Evolutionary conservation across 768 basidiomycete genomes (phyloP).

Genomic region (Leccinum disarticulatum): DNA sequence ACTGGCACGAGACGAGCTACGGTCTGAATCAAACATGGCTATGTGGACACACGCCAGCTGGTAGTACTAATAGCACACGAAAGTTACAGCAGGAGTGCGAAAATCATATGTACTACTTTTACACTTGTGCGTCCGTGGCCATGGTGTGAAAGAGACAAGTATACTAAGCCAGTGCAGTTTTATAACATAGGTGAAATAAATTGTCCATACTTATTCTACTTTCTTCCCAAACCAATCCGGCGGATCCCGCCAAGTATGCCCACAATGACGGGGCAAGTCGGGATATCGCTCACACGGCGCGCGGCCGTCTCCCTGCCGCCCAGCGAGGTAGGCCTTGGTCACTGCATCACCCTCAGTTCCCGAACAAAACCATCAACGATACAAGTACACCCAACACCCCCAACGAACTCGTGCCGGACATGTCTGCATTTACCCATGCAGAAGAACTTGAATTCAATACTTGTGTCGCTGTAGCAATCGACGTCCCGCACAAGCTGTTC

Average conservation of each 20-base stretch:
- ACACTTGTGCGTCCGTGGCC: neutral
- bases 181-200: neutral
- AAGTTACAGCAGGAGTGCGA: neutral
- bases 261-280: neutral
- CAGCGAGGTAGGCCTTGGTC: too few relatives aligned
- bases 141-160: neutral
- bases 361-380: slow-evolving; percentile 11
- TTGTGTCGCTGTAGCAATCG: slow-evolving; percentile 37
- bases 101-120: neutral
- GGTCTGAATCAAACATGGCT: neutral
- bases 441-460: slow-evolving; percentile 15
- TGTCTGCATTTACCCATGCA: slow-evolving; percentile 7
- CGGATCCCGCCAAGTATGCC: neutral
- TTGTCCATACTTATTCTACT: neutral
- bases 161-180: neutral
- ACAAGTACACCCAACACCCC: slow-evolving; percentile 12
- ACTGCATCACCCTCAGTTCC: slow-evolving; percentile 9
- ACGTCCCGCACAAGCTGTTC: slow-evolving; percentile 49
- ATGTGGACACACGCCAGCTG: too few relatives aligned
- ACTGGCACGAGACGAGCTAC: too few relatives aligned
- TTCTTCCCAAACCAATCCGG: neutral
- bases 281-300: neutral
- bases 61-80: neutral
- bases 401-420: slow-evolving; percentile 8
- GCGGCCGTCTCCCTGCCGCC: too few relatives aligned